These are phyloP conservation scores for Podospora fimiseda DNA, from an alignment of 495 filamentous ascomycete species.

Conservation along the genomic window DNA sequence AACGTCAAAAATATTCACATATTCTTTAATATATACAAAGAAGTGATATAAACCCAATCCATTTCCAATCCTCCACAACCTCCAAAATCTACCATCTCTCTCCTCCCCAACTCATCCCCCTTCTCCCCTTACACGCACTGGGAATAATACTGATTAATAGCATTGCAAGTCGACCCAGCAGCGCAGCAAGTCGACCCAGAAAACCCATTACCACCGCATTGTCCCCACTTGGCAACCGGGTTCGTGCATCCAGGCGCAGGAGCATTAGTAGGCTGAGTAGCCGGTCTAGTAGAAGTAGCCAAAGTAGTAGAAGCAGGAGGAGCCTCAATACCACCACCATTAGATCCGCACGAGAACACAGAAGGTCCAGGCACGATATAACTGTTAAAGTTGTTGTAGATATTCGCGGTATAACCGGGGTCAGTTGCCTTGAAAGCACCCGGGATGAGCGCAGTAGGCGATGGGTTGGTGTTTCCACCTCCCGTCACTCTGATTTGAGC, in stretches of 20 bases:
- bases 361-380: conserved; percentile 28
- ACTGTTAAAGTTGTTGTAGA: conserved; percentile 25
- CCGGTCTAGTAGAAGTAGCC: conserved; percentile 10
- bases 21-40: not conserved
- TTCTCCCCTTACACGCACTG: conserved; percentile 20
- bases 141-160: conserved; percentile 24
- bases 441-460: conserved; percentile 45
- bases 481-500: conserved; percentile 54
- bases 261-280: conserved; percentile 1
- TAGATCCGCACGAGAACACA: conserved; percentile 18
- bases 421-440: conserved; percentile 51
- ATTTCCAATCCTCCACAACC: not conserved
- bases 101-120: not conserved
- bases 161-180: conserved; percentile 21
- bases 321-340: not conserved
- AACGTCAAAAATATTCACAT: not conserved
- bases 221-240: conserved; percentile 27
- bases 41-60: not conserved
- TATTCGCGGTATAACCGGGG: conserved; percentile 48
- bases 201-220: conserved; percentile 34
- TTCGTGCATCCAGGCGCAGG: conserved; percentile 10
- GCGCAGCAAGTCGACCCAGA: conserved; percentile 27
- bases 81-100: not conserved
- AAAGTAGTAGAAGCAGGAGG: not conserved
- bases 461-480: conserved; percentile 43